Base-by-base conservation (phyloP, 1,284 basidiomycete genomes). In the Testicularia cyperi region DNA sequence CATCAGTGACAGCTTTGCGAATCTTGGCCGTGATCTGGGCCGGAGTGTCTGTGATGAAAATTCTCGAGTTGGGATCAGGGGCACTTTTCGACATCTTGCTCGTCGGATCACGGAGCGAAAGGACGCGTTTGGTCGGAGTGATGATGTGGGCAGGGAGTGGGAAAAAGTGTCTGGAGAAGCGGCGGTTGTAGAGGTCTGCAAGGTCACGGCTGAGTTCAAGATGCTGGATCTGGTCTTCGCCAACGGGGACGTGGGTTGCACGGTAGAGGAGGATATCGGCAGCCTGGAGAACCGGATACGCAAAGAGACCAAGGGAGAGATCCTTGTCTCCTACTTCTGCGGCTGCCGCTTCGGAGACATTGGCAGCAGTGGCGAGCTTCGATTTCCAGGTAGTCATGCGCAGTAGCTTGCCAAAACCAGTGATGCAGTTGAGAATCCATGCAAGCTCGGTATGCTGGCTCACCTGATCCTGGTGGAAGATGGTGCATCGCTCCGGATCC, bases 351-450 rank as follows among this genome's bases (percentile, higher is more conserved):
- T 86, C 84, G 1, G 41, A 42, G 10, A 21, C 46, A 67, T 90
- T 88, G 29, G 86, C 81, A 4, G 85, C 83, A 3, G 83, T 82
- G 3, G 86, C 88, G 1, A 94, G 78, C 55, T 88, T 86, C 10
- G 87, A 83, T 87, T 94, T 96, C 91, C 91, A 96, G 0, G 90
- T 92, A 2, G 91, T 95, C 91, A 95, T 94, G 29, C 91, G 80
- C 27, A 85, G 83, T 9, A 97, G 79, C 65, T 85, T 85, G 6
- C 91, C 90, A 32, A 94, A 82, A 0, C 89, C 84, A 0, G 89
- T 86, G 28, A 92, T 78, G 65, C 91, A 94, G 62, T 85, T 88
- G 40, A 97, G 77, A 45, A 92, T 84, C 92, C 92, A 97, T 1
- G 87, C 86, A n/a, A 96, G 79, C 70, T 96, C 90, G 0, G 86